Evolutionary conservation across 257 asterid species (phyloP).

Genomic region (Solanum stenotomum): DNA sequence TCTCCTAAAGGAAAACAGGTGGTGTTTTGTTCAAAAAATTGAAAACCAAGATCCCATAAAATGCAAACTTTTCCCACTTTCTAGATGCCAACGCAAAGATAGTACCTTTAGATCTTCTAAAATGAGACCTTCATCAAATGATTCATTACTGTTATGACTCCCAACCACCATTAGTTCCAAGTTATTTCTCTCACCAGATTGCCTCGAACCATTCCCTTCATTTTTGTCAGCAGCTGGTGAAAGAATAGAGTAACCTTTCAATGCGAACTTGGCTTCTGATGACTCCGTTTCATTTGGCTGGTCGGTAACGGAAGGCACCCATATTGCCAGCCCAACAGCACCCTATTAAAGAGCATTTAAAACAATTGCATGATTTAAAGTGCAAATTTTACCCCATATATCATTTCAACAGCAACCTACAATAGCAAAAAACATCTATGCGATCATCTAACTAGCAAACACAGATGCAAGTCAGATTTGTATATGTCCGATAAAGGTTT

Average conservation of each 20-base stretch:
- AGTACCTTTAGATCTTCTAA: slow-evolving; percentile 77
- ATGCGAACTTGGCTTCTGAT: slow-evolving; percentile 35
- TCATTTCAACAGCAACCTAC: not conserved
- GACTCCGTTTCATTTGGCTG: slow-evolving; percentile 59
- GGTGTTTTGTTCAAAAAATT: not conserved
- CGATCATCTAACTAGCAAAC: not conserved
- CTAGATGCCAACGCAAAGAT: not conserved
- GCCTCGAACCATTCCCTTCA: slow-evolving; percentile 32
- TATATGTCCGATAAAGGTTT: not conserved
- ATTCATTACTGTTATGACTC: slow-evolving; percentile 25
- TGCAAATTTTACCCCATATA: not conserved
- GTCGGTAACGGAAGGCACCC: slow-evolving; percentile 96
- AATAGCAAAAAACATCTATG: not conserved
- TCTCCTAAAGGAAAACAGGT: slow-evolving; percentile 2
- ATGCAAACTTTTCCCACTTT: not conserved
- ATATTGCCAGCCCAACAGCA: slow-evolving; percentile 98
- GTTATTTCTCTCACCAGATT: slow-evolving; percentile 41
- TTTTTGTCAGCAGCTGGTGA: slow-evolving; percentile 57
- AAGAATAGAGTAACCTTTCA: slow-evolving; percentile 53
- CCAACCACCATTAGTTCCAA: slow-evolving; percentile 61
- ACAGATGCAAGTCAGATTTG: not conserved
- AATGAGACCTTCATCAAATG: slow-evolving; percentile 42
- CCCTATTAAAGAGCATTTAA: slow-evolving; percentile 40
- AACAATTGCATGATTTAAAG: not conserved
- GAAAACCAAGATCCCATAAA: not conserved